Evolutionary conservation across 2,329 filamentous ascomycete genomes (phyloP).

Genomic region (Venturiaceae sp.): DNA sequence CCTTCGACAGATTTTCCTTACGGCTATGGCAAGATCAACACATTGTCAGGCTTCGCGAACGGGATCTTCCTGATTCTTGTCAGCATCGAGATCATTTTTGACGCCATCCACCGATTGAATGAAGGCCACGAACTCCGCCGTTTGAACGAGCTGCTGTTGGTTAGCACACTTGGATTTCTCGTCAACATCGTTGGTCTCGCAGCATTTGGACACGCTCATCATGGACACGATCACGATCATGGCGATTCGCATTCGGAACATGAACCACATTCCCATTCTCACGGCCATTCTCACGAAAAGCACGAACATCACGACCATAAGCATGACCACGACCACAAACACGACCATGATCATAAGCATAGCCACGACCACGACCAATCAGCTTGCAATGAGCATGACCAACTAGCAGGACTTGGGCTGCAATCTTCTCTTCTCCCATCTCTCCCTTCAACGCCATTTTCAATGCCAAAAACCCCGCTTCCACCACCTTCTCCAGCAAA

Average conservation of each 20-base stretch:
- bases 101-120: slow-evolving; percentile 79
- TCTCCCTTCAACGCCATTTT: slow-evolving; percentile 11
- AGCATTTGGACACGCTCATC: slow-evolving; percentile 58
- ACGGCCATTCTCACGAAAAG: slow-evolving; percentile 21
- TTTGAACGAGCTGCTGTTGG: slow-evolving; percentile 76
- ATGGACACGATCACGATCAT: slow-evolving; percentile 48
- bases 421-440: slow-evolving; percentile 36
- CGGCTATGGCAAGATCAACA: slow-evolving; percentile 94
- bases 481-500: slow-evolving; percentile 10
- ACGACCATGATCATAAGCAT: slow-evolving; percentile 16
- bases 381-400: slow-evolving; percentile 53
- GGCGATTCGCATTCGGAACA: slow-evolving; percentile 40
- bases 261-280: slow-evolving; percentile 7
- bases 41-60: slow-evolving; percentile 90
- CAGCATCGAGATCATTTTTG: slow-evolving; percentile 90
- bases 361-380: slow-evolving; percentile 76
- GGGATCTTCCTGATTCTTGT: slow-evolving; percentile 91
- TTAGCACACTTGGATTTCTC: slow-evolving; percentile 74
- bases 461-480: slow-evolving; percentile 7
- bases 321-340: slow-evolving; percentile 18
- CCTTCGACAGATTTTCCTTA: slow-evolving; percentile 84
- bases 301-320: slow-evolving; percentile 22
- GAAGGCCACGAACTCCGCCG: slow-evolving; percentile 78
- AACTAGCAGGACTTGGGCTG: slow-evolving; percentile 9
- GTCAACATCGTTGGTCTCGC: slow-evolving; percentile 91